Conservation (phyloP, 768 basidiomycete genomes). For the Sarcodon sp. region DNA sequence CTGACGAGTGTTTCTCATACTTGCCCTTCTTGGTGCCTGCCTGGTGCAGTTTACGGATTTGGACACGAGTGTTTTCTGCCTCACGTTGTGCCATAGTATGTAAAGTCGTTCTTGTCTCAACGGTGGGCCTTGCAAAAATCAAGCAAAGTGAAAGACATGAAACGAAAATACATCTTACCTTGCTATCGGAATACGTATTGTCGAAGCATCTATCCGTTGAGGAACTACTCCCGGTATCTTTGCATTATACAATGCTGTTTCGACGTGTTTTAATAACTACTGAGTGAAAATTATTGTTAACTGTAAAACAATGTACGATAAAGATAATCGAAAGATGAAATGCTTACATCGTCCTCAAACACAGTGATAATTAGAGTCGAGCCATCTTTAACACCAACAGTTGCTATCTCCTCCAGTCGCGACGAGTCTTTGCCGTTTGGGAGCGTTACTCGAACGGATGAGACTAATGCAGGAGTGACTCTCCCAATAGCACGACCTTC, state of each 20-base stretch:
- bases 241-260: constrained; percentile 64
- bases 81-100: constrained; percentile 43
- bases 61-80: constrained; percentile 65
- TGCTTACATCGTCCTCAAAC: constrained; percentile 65
- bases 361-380: constrained; percentile 60
- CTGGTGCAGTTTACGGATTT: constrained; percentile 62
- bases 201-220: constrained; percentile 55
- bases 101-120: constrained; percentile 46
- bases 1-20: constrained; percentile 55
- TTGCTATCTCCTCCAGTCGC: constrained; percentile 58
- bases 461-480: constrained; percentile 59
- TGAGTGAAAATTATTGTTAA: constrained; percentile 7
- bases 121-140: not conserved
- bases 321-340: not conserved
- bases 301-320: not conserved
- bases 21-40: constrained; percentile 56
- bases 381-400: constrained; percentile 72
- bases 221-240: constrained; percentile 63
- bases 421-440: constrained; percentile 12
- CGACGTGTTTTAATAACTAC: constrained; percentile 69
- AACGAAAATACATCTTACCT: constrained; percentile 31
- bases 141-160: too few relatives aligned
- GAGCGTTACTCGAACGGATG: constrained; percentile 50
- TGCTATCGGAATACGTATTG: constrained; percentile 70
- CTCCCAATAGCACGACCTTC: constrained; percentile 68